Percentiles rank a stretch among this genome's conserved stretches.
These are phyloP conservation scores for Cyberlindnera saturnus DNA, from an alignment of 805 yeast genomes.

Conservation along the genomic window DNA sequence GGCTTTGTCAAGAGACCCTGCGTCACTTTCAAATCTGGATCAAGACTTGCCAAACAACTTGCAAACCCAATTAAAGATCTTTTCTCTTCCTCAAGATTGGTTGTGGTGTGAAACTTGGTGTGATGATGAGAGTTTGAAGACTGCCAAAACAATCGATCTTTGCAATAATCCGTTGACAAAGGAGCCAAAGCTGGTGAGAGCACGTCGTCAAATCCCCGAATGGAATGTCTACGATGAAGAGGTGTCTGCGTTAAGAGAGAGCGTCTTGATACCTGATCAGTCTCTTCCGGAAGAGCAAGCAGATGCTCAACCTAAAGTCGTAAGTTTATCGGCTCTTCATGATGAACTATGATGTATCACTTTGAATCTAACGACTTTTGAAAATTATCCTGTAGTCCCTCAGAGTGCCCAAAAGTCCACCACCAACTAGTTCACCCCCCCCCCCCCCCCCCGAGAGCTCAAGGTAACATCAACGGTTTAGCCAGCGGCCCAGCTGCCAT, in stretches of 20 bases:
- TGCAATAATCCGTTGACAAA: conserved; percentile 81
- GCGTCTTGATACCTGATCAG: not conserved
- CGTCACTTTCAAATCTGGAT: conserved; percentile 75
- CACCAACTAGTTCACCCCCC: too few relatives aligned
- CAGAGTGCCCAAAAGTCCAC: too few relatives aligned
- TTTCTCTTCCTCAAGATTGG: conserved; percentile 77
- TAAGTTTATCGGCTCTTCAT: not conserved
- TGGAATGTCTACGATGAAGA: conserved; percentile 65
- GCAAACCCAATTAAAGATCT: conserved; percentile 62
- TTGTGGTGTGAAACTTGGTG: conserved; percentile 96
- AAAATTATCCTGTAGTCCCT: not conserved
- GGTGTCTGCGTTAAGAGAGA: conserved; percentile 30
- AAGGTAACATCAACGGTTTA: too few relatives aligned
- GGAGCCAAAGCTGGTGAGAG: conserved; percentile 72
- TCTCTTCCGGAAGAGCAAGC: too few relatives aligned
- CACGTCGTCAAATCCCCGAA: conserved; percentile 71
- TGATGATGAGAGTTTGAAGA: conserved; percentile 48
- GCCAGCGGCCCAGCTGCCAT: too few relatives aligned
- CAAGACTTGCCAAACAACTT: conserved; percentile 92
- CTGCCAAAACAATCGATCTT: conserved; percentile 75
- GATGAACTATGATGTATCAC: conserved; percentile 4
- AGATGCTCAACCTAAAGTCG: too few relatives aligned
- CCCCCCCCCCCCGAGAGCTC: too few relatives aligned
- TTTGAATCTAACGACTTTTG: not conserved
- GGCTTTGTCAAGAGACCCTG: conserved; percentile 68